Conservation (phyloP, 129 eudicot species). For the Saussurea involucrata region DNA sequence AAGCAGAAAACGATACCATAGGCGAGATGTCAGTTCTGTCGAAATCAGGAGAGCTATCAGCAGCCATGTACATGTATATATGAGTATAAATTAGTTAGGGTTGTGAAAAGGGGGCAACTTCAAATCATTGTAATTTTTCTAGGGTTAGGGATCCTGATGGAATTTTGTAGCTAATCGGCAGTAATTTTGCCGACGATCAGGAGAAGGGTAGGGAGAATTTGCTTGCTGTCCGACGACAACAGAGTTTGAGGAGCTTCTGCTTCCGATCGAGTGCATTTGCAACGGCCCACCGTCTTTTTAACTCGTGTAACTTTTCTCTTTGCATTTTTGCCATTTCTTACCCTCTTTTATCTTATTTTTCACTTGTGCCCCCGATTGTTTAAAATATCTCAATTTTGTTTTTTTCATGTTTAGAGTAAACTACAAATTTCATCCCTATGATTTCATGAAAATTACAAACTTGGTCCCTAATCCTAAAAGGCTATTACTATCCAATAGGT, state of each 20-base stretch:
- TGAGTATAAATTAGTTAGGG: conserved; percentile 21
- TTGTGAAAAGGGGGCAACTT: conserved; percentile 27
- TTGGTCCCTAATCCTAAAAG: too few relatives aligned
- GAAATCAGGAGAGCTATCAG: conserved; percentile 35
- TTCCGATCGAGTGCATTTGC: conserved; percentile 26
- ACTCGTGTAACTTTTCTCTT: not conserved
- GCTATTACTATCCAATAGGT: too few relatives aligned
- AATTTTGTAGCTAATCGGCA: not conserved
- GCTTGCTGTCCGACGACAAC: conserved; percentile 15
- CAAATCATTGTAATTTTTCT: conserved; percentile 17
- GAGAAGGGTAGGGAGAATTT: not conserved
- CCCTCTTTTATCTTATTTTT: not conserved
- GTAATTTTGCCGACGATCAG: conserved; percentile 17
- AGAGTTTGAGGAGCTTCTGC: not conserved
- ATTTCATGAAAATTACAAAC: too few relatives aligned
- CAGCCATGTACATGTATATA: conserved; percentile 14
- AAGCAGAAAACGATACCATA: conserved; percentile 11
- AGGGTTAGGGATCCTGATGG: conserved; percentile 23
- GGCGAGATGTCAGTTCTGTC: conserved; percentile 38
- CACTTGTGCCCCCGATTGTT: not conserved
- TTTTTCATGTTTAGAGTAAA: too few relatives aligned
- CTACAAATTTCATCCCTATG: too few relatives aligned
- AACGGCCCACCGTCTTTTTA: conserved; percentile 17
- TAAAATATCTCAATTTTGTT: not conserved
- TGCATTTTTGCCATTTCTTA: not conserved